Evolutionary conservation across 768 basidiomycete genomes (phyloP), one percentile per base, ranked within the genome.

Genomic region (Termitomyces sp.): DNA sequence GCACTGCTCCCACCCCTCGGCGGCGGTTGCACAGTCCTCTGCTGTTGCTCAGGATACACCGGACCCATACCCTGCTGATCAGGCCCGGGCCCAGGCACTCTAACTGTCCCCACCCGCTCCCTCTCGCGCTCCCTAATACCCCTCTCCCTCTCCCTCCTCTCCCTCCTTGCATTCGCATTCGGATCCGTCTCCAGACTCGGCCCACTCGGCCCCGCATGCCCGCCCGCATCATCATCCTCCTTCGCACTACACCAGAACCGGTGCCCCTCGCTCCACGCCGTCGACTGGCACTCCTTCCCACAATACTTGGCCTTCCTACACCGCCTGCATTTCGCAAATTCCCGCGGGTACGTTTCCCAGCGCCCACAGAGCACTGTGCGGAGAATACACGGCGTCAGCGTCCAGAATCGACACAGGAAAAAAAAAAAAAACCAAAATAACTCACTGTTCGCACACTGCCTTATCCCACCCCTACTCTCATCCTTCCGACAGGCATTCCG

Each of bases 231-330:
- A 4, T 80, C 81, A 41, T 81, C 76, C 35, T 80, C 80, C 61
- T 76, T 79, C 11, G 84, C 88, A 58, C 83, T 87, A 65, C 91
- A 95, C 94, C 94, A 95, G 67, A 95, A 98, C 55, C 95, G 77
- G 69, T 98, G 95, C 0, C 96, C 95, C 64, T 95, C 94, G 61
- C 89, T 89, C 95, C 94, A 98, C 1, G 95, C 96, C 17, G 87
- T 90, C 62, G 90, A 93, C 75, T 97, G 95, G 66, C 95, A 98
- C 63, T 94, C 91, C 71, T 98, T 98, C 25, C 93, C 93, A 65
- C 97, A 98, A 69, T 98, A 99, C 70, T 99, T 99, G 10, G 96
- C 97, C 72, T 98, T 97, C 63, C 96, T 74, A 72, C 97, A 99
- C 62, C 96, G 77, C 50, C 97, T 71, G 66, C 97, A 98, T 68